Percentiles rank a stretch among this genome's conserved stretches.
phyloP scores from a whole-genome alignment of 805 yeast genomes.

The Myxozyma vanderwaltii region DNA sequence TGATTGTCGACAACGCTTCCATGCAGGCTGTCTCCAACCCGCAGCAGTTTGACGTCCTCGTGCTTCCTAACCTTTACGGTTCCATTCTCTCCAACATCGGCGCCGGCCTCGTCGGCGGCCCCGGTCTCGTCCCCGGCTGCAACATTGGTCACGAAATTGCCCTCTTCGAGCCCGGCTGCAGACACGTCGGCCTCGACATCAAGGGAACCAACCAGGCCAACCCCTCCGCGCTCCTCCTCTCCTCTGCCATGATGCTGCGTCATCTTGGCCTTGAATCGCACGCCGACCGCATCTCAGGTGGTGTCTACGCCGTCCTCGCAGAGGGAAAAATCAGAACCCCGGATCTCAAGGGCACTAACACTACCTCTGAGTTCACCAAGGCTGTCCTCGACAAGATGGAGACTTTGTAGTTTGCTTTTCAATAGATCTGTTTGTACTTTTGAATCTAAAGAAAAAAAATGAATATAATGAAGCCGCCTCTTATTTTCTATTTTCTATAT shows the following conservation, averaged over 20 bases:
- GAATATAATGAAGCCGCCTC: no score
- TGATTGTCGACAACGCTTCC: constrained; percentile 97
- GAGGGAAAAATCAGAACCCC: constrained; percentile 84
- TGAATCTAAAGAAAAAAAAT: no score
- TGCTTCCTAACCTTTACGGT: constrained; percentile 98
- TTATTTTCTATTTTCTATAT: no score
- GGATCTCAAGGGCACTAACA: constrained; percentile 87
- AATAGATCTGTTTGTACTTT: no score
- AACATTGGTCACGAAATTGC: constrained; percentile 97
- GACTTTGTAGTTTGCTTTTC: constrained; percentile 3
- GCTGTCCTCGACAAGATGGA: constrained; percentile 61
- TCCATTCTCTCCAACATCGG: constrained; percentile 96
- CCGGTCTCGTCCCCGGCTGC: constrained; percentile 98
- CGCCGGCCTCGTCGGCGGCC: constrained; percentile 96
- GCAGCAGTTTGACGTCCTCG: constrained; percentile 96
- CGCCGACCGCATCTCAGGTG: constrained; percentile 85
- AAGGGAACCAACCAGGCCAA: constrained; percentile 93
- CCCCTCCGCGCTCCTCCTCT: constrained; percentile 96
- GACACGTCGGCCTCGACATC: constrained; percentile 93
- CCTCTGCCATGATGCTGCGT: constrained; percentile 88
- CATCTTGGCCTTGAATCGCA: constrained; percentile 85
- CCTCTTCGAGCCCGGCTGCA: constrained; percentile 98
- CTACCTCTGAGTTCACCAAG: constrained; percentile 92
- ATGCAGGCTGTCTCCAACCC: constrained; percentile 99
- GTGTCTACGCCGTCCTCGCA: constrained; percentile 85